phyloP scores from a whole-genome alignment of 805 yeast species.

The Starmerella stigmatis region DNA sequence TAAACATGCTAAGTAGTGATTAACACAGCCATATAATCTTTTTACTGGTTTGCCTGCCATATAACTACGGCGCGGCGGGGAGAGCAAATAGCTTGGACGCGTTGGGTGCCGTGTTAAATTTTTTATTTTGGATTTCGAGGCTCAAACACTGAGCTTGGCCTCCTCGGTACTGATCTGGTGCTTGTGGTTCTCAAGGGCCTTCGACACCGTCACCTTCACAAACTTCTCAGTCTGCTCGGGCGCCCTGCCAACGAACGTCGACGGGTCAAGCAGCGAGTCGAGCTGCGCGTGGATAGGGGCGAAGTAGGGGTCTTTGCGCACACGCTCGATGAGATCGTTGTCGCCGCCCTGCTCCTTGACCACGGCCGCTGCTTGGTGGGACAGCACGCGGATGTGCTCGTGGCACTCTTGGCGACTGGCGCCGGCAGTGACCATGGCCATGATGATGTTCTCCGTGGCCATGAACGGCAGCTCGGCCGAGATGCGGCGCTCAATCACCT shows the following conservation, averaged over 20 bases:
- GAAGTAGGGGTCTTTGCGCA: constrained; percentile 67
- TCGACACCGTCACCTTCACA: constrained; percentile 68
- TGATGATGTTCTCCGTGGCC: constrained; percentile 98
- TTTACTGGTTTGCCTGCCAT: too few relatives aligned
- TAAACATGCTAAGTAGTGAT: too few relatives aligned
- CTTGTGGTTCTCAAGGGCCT: constrained; percentile 64
- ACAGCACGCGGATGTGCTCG: constrained; percentile 90
- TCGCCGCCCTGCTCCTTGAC: constrained; percentile 98
- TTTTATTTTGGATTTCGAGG: too few relatives aligned
- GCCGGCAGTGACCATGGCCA: constrained; percentile 99
- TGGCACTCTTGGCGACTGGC: constrained; percentile 98
- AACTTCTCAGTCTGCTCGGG: constrained; percentile 96
- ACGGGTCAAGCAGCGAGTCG: constrained; percentile 73
- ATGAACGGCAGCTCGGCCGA: constrained; percentile 91
- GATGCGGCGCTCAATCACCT: constrained; percentile 95
- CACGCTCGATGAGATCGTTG: constrained; percentile 86
- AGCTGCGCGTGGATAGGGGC: constrained; percentile 80
- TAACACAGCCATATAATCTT: too few relatives aligned
- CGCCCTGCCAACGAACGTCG: constrained; percentile 95
- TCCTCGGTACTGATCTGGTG: constrained; percentile 50
- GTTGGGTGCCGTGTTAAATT: too few relatives aligned
- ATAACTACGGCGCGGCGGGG: too few relatives aligned
- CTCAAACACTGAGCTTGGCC: constrained; percentile 68
- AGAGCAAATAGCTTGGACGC: too few relatives aligned
- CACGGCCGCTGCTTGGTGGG: constrained; percentile 94